phyloP scores from a whole-genome alignment of 2,329 filamentous ascomycete genomes.

The Xylariaceae sp. region DNA sequence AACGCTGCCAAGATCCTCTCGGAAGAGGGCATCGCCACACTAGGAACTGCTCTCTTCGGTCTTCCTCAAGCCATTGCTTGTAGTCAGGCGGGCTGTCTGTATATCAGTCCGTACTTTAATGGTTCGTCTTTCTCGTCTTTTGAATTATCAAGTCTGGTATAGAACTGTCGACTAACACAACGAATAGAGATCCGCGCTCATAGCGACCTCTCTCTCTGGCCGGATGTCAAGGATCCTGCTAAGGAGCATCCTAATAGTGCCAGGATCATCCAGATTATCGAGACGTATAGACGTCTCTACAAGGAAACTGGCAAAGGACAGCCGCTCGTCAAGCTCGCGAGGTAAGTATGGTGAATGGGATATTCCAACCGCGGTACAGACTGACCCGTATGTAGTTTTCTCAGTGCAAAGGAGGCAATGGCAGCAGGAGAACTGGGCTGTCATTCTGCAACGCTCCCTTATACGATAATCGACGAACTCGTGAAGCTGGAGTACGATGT shows the following conservation, averaged over 20 bases:
- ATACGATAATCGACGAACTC: constrained; percentile 33
- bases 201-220: constrained; percentile 40
- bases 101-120: constrained; percentile 46
- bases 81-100: constrained; percentile 42
- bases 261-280: constrained; percentile 44
- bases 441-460: constrained; percentile 42
- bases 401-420: constrained; percentile 41
- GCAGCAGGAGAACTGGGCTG: constrained; percentile 43
- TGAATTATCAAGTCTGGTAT: background rate
- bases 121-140: constrained; percentile 27
- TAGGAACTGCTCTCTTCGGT: constrained; percentile 44
- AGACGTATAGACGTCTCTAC: constrained; percentile 42
- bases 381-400: constrained; percentile 28
- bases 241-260: constrained; percentile 43
- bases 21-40: constrained; percentile 31
- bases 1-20: constrained; percentile 40
- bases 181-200: constrained; percentile 38
- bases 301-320: constrained; percentile 45
- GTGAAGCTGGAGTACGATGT: constrained; percentile 36
- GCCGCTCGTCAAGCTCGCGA: constrained; percentile 44
- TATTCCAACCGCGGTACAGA: background rate
- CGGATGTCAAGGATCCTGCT: constrained; percentile 42
- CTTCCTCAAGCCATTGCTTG: constrained; percentile 45
- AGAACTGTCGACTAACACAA: background rate
- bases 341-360: constrained; percentile 13